Evolutionary conservation across 495 filamentous ascomycete species (phyloP), one percentile per base, ranked within the genome.

Genomic region (Talaromyces trachyspermus): DNA sequence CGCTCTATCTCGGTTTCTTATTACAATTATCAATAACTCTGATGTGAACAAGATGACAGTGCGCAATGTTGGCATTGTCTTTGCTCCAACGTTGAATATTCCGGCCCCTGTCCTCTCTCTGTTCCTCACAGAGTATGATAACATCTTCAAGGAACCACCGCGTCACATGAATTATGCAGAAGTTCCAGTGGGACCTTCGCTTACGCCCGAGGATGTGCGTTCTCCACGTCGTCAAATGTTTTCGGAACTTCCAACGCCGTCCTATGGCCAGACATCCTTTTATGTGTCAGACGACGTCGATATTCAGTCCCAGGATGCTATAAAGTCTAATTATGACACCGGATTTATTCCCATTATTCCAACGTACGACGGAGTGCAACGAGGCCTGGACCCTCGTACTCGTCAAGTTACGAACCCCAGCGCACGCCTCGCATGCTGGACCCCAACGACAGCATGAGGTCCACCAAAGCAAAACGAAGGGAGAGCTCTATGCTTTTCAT

Each of bases 31-130:
- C 52, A 86, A 89, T 58, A 86, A 96, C 52, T 76, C 88, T 2
- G 84, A 89, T 52, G 72, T 85, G 54, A 98, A 98, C 69, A 97
- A 96, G 71, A 98, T 98, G 92, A 95, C 84, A 4, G 87, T 96
- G 44, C 80, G 92, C 30, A 98, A 98, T 63, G 89, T 98, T 42
- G 89, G 92, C 54, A 98, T 98, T 51, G 90, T 97, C 46, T 98
- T 97, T 65, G 92, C 94, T n/a, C 92, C 92, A 2, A 97, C 94
- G 0, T 76, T 97, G 25, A 97, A 97, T 64, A 96, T 98, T 32
- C 90, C 94, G 0, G 88, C 89, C 1, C 90, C 94, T 12, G 85
- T 98, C 5, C 95, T 98, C 56, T 89, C 89, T 2, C 74, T 89
- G 66, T 92, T 98, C 64, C 76, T 98, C 26, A 89, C 91, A 43